A percentile compares a stretch with the other conserved stretches of the same genome.
phyloP scores from a whole-genome alignment of 2,329 filamentous ascomycete species.

The Xylariales sp. region DNA sequence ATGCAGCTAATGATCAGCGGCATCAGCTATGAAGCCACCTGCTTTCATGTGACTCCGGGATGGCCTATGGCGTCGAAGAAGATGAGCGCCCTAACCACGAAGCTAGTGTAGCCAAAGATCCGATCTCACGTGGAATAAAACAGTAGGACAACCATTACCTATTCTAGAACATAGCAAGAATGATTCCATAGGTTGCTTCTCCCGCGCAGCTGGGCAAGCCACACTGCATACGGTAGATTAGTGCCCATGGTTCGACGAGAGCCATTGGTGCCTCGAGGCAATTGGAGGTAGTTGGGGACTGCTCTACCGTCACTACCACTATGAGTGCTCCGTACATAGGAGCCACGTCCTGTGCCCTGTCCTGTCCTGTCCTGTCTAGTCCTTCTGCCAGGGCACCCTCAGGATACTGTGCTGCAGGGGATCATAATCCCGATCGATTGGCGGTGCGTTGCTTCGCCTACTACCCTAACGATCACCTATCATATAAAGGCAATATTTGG shows the following conservation, averaged over 20 bases:
- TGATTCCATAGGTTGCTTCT: too few species aligned
- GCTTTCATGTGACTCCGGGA: constrained; percentile 7
- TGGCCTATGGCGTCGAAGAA: not conserved
- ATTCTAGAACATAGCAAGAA: not conserved
- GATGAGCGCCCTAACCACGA: not conserved
- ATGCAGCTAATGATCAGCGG: not conserved
- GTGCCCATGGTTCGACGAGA: not conserved
- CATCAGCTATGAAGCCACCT: constrained; percentile 17
- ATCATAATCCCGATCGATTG: constrained; percentile 7
- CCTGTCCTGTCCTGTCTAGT: too few species aligned
- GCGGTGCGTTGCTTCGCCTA: constrained; percentile 8
- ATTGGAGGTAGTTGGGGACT: not conserved
- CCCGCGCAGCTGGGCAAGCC: too few species aligned
- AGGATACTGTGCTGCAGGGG: too few species aligned
- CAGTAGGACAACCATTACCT: not conserved
- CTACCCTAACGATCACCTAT: not conserved
- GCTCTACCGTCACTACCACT: not conserved
- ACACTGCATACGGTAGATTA: too few species aligned
- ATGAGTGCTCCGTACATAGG: not conserved
- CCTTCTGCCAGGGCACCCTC: too few species aligned
- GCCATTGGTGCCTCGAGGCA: not conserved
- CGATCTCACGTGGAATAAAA: not conserved
- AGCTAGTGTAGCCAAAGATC: not conserved
- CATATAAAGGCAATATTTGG: not conserved
- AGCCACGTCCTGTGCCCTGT: not conserved